Conservation (phyloP, 345 rosid species). For the Pistacia vera region DNA sequence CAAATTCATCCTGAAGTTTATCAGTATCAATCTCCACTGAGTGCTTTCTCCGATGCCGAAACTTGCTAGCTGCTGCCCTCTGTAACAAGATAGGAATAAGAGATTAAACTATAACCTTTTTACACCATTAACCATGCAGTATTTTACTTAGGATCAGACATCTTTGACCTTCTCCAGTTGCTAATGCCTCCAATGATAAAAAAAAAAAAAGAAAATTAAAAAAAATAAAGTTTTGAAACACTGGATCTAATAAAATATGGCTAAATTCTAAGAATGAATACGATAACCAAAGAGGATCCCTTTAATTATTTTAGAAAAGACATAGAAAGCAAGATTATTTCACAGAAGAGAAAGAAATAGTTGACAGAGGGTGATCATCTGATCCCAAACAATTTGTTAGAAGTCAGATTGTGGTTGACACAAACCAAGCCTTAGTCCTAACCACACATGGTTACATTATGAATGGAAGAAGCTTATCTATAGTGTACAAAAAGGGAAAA, state of each 20-base stretch:
- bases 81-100: constrained; percentile 28
- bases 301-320: neutral
- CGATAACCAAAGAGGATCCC: neutral
- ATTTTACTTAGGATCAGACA: constrained; percentile 4
- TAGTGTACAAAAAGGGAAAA: neutral
- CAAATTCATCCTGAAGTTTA: constrained; percentile 55
- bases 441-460: neutral
- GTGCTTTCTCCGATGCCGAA: constrained; percentile 60
- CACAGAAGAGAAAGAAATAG: neutral
- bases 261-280: neutral
- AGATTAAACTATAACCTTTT: neutral
- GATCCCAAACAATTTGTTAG: neutral
- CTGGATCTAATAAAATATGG: neutral
- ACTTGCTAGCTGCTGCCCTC: constrained; percentile 57
- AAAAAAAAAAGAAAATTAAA: neutral
- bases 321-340: neutral
- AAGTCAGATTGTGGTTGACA: neutral
- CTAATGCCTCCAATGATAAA: neutral
- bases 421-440: neutral
- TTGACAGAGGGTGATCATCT: neutral
- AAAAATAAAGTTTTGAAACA: neutral
- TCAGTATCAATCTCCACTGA: constrained; percentile 59
- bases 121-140: neutral
- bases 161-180: neutral
- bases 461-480: neutral